These are phyloP conservation scores for Agaricus blazei DNA, from an alignment of 768 basidiomycete species.

Conservation along the genomic window DNA sequence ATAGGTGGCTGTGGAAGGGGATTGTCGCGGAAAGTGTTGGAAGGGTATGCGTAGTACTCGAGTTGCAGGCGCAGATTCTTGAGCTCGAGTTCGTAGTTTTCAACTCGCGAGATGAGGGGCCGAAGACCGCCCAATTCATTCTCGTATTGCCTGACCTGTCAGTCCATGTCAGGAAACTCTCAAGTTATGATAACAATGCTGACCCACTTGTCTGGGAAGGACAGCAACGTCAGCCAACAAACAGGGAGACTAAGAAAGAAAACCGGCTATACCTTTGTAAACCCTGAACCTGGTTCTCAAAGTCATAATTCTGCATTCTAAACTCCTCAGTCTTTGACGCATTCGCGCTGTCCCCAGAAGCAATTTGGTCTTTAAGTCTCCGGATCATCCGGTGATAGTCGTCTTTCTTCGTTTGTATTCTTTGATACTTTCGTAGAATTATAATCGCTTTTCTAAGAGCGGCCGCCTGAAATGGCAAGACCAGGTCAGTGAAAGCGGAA, in stretches of 20 bases:
- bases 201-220: slow-evolving; percentile 2
- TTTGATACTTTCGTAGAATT: slow-evolving; percentile 34
- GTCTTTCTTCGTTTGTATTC: slow-evolving; percentile 27
- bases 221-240: too few species aligned
- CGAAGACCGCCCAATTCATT: slow-evolving; percentile 32
- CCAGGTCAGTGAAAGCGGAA: not conserved
- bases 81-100: slow-evolving; percentile 2
- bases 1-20: slow-evolving; percentile 56
- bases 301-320: slow-evolving; percentile 20
- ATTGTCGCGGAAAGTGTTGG: slow-evolving; percentile 8
- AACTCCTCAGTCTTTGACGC: slow-evolving; percentile 29
- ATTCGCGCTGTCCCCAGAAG: slow-evolving; percentile 20
- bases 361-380: slow-evolving; percentile 25
- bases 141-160: slow-evolving; percentile 22
- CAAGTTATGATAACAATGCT: not conserved
- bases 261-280: not conserved
- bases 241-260: too few species aligned
- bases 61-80: slow-evolving; percentile 2
- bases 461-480: not conserved
- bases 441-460: slow-evolving; percentile 27
- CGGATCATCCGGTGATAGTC: slow-evolving; percentile 27
- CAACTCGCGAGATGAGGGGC: slow-evolving; percentile 17
- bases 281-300: not conserved
- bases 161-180: not conserved
- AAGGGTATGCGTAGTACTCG: slow-evolving; percentile 1